A percentile compares a stretch with the other conserved stretches of the same genome.
These are phyloP conservation scores for Cochlearia excelsa DNA, from an alignment of 345 rosid genomes.

Conservation along the genomic window DNA sequence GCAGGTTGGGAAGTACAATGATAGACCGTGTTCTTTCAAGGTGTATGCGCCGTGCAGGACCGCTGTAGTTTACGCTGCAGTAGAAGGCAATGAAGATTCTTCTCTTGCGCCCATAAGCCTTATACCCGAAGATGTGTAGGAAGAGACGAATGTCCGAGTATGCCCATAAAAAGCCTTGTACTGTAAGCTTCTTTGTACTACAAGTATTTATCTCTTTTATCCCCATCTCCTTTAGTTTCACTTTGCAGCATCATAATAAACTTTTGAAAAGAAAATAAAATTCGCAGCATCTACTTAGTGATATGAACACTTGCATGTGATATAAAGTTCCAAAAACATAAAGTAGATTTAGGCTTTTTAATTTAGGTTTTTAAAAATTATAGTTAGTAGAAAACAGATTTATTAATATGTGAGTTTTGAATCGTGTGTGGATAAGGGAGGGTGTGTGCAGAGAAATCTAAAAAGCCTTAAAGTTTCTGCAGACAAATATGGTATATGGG, in stretches of 20 bases:
- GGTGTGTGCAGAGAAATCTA: not conserved
- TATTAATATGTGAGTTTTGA: not conserved
- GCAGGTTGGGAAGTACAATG: conserved; percentile 71
- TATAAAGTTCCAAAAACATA: conserved; percentile 11
- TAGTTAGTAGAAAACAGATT: no score
- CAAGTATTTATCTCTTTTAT: not conserved
- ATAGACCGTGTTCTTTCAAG: conserved; percentile 68
- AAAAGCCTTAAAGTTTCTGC: not conserved
- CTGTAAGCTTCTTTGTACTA: conserved; percentile 37
- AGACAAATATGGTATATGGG: not conserved
- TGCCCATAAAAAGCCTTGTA: not conserved
- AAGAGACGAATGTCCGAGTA: conserved; percentile 3
- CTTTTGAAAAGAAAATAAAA: conserved; percentile 12
- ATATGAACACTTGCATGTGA: conserved; percentile 1
- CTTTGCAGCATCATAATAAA: conserved; percentile 23
- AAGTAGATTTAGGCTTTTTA: not conserved
- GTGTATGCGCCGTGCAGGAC: conserved; percentile 86
- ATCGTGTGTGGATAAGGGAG: not conserved
- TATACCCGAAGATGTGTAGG: conserved; percentile 26
- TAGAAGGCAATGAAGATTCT: conserved; percentile 41
- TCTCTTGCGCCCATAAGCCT: conserved; percentile 23
- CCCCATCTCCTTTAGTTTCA: conserved; percentile 18
- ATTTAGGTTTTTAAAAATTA: not conserved
- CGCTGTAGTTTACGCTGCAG: conserved; percentile 77
- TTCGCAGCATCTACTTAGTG: conserved; percentile 12